Evolutionary conservation across 2,329 filamentous ascomycete genomes (phyloP).

Genomic region (Emergomyces orientalis): DNA sequence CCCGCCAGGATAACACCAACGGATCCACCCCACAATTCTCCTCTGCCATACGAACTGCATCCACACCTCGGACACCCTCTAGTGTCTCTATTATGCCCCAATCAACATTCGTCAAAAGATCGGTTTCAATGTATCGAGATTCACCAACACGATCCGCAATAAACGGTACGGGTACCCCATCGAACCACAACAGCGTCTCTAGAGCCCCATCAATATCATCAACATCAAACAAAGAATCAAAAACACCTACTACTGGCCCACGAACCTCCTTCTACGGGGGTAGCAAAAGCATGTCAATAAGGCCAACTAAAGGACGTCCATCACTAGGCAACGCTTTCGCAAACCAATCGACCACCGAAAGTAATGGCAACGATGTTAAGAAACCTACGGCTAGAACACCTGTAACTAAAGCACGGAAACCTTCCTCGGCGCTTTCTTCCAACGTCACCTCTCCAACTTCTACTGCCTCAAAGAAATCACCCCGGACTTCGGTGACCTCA

Average conservation of each 20-base stretch:
- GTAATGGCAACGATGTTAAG: slow-evolving; percentile 19
- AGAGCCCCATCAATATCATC: not conserved
- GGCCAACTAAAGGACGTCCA: slow-evolving; percentile 38
- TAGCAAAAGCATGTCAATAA: slow-evolving; percentile 43
- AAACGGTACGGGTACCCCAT: not conserved
- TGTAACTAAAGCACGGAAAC: slow-evolving; percentile 30
- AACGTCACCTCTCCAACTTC: slow-evolving; percentile 26
- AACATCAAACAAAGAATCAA: slow-evolving; percentile 6
- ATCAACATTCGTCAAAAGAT: slow-evolving; percentile 14
- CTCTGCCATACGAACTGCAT: slow-evolving; percentile 27
- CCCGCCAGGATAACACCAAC: slow-evolving; percentile 46
- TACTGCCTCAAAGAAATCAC: slow-evolving; percentile 24
- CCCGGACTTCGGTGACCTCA: slow-evolving; percentile 23
- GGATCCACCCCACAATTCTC: slow-evolving; percentile 37
- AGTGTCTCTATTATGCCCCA: slow-evolving; percentile 19
- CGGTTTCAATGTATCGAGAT: slow-evolving; percentile 8
- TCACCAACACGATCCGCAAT: slow-evolving; percentile 11
- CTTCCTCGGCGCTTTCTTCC: slow-evolving; percentile 24
- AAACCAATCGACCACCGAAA: slow-evolving; percentile 42
- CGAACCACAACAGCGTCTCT: not conserved
- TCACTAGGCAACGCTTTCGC: slow-evolving; percentile 47
- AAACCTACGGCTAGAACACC: slow-evolving; percentile 35
- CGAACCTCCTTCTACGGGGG: slow-evolving; percentile 23
- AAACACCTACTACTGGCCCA: not conserved
- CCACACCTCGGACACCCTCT: slow-evolving; percentile 24